Evolutionary conservation across 306 rosid species (phyloP), one percentile per base, ranked within the genome.

Genomic region (Lathyrus aphaca): DNA sequence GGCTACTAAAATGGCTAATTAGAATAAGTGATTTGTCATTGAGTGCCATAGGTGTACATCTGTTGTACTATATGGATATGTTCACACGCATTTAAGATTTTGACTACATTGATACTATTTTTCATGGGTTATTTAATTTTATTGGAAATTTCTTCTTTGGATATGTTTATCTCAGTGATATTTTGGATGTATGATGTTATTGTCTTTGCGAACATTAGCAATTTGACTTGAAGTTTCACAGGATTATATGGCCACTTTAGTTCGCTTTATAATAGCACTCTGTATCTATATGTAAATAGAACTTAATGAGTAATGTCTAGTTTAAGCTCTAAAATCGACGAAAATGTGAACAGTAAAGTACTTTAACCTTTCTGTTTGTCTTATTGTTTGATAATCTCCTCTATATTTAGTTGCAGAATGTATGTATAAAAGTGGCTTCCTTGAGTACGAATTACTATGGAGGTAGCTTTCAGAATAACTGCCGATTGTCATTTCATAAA

Each of bases 401-500:
- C 46, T 64, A 40, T 42, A 66, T 81, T 82, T 71, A 38, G 35
- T 54, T 79, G 83, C 86, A 82, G 86, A 66, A 39, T 64, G 42
- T 67, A 82, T 59, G 51, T 21, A 71, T 58, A 55, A 23, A 67
- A 66, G 68, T 75, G 68, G 73, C 43, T 71, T 64, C 80, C 60
- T 71, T 50, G 19, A 30, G 53, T 35, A 29, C 48, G 64, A 9
- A 16, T 25, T 14, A 59, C 51, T 59, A 54, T 25, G 78, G 72
- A 37, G 73, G 72, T 78, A 71, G 78, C 80, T 69, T 69, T 78
- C 59, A 50, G 66, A 58, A 58, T 49, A 73, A 45, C 39, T 51
- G 37, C 16, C 9, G 39, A 5, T 46, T 10, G 23, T 51, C 43
- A 7, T 30, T 44, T 42, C 4, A 35, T 48, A 68, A 76, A 71